Evolutionary conservation across 208 protist species (phyloP), one percentile per base, ranked within the genome.

Genomic region (Endotrypanum monterogeii): DNA sequence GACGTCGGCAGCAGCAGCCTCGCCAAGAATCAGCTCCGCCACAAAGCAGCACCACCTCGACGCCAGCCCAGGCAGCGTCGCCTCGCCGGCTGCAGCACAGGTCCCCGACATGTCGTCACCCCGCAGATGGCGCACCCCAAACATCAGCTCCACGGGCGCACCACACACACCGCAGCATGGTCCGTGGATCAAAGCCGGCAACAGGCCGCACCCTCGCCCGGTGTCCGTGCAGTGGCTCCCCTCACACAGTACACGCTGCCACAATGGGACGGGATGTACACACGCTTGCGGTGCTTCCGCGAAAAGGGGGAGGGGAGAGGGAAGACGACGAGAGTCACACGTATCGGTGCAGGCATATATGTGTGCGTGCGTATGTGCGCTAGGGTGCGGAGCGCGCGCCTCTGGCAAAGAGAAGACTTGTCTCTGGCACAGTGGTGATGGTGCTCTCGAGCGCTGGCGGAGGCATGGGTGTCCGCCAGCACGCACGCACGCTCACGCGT

Each of bases 21-120:
- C 71, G 30, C 76, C 71, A 25, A 81, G 14, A 25, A 81, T 41
- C 14, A 81, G 71, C 76, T 72, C 71, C 20, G 71, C 76, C 8
- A 76, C n/a, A 7, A 50, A 44, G 66, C 71, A 16, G 71, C 56
- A 76, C 44, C 76, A 76, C 56, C 76, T 66, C 25, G 25, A 71
- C 55, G 63, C 60, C 63, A 76, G 71, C 71, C 58, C 68, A 41
- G 54, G 37, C 32, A 80, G 57, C 14, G 60, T 66, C 44, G 23
- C 56, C 5, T 41, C 8, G 4, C 48, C 44, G 9, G 66, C 3
- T 3, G 25, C 14, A 14, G 58, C 16, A 20, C 30, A 63, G 8
- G 58, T 4, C 14, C 25, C 58, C 1, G 5, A 16, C 35, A 63
- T 63, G 58, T 11, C 8, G 35, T n/a, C 58, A 11, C 35, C 20